Evolutionary conservation across 2,329 filamentous ascomycete species (phyloP).

Genomic region (Aciculosporium take): DNA sequence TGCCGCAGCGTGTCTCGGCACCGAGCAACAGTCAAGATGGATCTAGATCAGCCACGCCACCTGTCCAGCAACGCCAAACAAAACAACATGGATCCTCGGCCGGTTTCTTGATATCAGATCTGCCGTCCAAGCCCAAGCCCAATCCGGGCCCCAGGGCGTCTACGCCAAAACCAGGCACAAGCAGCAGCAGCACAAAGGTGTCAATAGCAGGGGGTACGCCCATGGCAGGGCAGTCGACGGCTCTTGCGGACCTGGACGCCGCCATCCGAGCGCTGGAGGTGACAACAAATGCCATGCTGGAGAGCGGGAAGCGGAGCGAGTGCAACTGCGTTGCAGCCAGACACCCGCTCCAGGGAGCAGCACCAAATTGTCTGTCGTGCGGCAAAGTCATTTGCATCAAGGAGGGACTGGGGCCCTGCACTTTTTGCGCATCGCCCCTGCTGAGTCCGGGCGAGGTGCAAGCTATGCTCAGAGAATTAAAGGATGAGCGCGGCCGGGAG

Average conservation of each 20-base stretch:
- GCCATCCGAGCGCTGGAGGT: conserved; percentile 83
- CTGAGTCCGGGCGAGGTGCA: conserved; percentile 62
- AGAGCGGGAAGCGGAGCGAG: conserved; percentile 40
- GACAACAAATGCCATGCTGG: conserved; percentile 70
- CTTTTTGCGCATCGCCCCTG: conserved; percentile 68
- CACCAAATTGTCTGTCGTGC: conserved; percentile 82
- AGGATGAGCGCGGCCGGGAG: conserved; percentile 75
- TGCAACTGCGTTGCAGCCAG: conserved; percentile 82
- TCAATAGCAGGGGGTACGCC: conserved; percentile 62
- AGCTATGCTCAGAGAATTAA: conserved; percentile 70
- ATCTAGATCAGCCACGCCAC: conserved; percentile 23
- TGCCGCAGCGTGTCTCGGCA: conserved; percentile 35
- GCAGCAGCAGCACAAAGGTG: conserved; percentile 45
- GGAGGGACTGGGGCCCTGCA: conserved; percentile 87
- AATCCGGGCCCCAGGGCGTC: conserved; percentile 38
- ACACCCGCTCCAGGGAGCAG: conserved; percentile 78
- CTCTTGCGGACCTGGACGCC: conserved; percentile 56
- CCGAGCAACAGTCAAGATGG: conserved; percentile 23
- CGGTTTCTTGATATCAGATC: conserved; percentile 71
- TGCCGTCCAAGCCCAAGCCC: conserved; percentile 40
- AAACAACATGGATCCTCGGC: conserved; percentile 45
- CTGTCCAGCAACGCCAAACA: conserved; percentile 21
- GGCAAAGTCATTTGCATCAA: conserved; percentile 93
- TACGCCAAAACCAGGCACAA: conserved; percentile 36
- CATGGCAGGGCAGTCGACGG: conserved; percentile 69